Evolutionary conservation across 176 grass and related monocot genomes (phyloP).

Genomic region (Eragrostis nindensis): DNA sequence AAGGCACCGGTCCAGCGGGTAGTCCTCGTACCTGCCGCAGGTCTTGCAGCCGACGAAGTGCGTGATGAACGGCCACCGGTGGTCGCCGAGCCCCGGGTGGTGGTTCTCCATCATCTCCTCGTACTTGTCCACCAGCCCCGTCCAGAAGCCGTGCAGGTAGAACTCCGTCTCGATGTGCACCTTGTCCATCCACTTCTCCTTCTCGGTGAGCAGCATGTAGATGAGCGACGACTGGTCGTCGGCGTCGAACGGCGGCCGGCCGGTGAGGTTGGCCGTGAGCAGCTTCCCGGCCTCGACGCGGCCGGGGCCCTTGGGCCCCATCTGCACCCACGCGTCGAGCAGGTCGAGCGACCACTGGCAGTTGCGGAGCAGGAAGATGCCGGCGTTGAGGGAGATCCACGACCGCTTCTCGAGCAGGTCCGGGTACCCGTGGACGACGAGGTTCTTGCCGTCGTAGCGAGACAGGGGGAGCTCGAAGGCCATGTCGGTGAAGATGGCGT

Average conservation of each 20-base stretch:
- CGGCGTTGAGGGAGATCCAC: constrained; percentile 68
- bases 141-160: constrained; percentile 78
- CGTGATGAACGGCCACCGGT: constrained; percentile 80
- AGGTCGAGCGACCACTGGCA: constrained; percentile 90
- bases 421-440: constrained; percentile 61
- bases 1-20: constrained; percentile 66
- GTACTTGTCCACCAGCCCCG: constrained; percentile 68
- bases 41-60: constrained; percentile 87
- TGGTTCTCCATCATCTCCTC: constrained; percentile 83
- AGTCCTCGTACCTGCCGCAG: constrained; percentile 59
- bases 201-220: constrained; percentile 65
- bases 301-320: constrained; percentile 58
- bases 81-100: constrained; percentile 83
- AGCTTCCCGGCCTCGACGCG: constrained; percentile 62
- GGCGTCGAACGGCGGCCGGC: constrained; percentile 65
- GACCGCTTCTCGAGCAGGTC: constrained; percentile 59
- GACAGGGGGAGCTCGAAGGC: constrained; percentile 66
- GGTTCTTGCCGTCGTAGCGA: constrained; percentile 55
- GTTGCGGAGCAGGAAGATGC: constrained; percentile 76
- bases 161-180: constrained; percentile 75
- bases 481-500: constrained; percentile 86
- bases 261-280: constrained; percentile 52
- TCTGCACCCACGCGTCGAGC: constrained; percentile 70
- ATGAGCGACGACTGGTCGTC: constrained; percentile 90
- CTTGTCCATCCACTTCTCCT: constrained; percentile 58